These are phyloP conservation scores for Penstemon barbatus DNA, from an alignment of 257 asterid species.

Conservation along the genomic window DNA sequence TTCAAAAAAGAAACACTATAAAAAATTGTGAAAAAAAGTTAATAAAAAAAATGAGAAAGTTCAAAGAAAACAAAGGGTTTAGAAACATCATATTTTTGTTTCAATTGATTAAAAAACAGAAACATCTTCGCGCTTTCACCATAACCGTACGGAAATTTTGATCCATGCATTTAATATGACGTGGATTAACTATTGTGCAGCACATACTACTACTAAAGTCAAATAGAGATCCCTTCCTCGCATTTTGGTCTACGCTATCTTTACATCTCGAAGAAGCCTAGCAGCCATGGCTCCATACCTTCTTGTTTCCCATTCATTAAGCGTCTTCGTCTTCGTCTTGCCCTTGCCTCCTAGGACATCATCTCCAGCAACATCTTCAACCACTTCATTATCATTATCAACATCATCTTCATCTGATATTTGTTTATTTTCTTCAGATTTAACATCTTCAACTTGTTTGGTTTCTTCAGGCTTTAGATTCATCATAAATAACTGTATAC, in stretches of 20 bases:
- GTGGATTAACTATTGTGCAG: too few relatives aligned
- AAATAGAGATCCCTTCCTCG: slow-evolving; percentile 8
- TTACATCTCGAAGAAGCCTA: slow-evolving; percentile 79
- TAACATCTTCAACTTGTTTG: slow-evolving; percentile 31
- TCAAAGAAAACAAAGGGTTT: too few relatives aligned
- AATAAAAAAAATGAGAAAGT: too few relatives aligned
- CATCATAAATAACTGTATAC: slow-evolving; percentile 87
- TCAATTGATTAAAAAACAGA: too few relatives aligned
- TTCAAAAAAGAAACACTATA: too few relatives aligned
- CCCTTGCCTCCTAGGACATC: not conserved
- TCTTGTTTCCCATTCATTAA: slow-evolving; percentile 86
- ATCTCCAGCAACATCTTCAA: not conserved
- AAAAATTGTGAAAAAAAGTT: too few relatives aligned
- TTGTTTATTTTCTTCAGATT: slow-evolving; percentile 37
- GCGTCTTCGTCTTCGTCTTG: slow-evolving; percentile 26
- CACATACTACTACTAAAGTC: too few relatives aligned
- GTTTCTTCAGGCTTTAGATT: slow-evolving; percentile 45
- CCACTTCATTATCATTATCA: slow-evolving; percentile 28
- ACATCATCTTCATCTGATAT: slow-evolving; percentile 48
- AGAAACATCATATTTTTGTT: too few relatives aligned
- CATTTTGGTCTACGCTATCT: slow-evolving; percentile 47
- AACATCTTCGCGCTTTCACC: too few relatives aligned
- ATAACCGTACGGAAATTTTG: too few relatives aligned
- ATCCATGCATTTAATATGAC: too few relatives aligned
- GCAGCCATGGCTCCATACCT: slow-evolving; percentile 96